Conservation (phyloP, 108 stramenopile species). For the Schizochytrium sp. region DNA sequence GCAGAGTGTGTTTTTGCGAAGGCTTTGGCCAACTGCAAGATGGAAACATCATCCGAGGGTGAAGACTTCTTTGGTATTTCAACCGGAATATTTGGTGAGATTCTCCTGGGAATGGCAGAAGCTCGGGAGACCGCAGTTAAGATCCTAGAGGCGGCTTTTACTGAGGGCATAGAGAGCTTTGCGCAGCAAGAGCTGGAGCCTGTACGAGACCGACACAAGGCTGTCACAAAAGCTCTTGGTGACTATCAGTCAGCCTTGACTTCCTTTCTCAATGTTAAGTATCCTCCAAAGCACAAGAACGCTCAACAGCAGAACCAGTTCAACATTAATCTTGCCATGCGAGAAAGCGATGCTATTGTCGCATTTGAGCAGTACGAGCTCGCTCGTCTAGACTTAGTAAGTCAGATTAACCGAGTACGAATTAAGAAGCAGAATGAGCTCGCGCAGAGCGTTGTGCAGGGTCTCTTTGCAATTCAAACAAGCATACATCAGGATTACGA, state of each 20-base stretch:
- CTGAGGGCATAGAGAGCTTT: slow-evolving; percentile 42
- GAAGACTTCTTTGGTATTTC: slow-evolving; percentile 20
- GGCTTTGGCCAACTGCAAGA: not conserved
- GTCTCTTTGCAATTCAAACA: slow-evolving; percentile 44
- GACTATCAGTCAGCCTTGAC: slow-evolving; percentile 40
- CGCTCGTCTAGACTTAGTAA: not conserved
- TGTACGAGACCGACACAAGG: not conserved
- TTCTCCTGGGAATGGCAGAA: slow-evolving; percentile 1
- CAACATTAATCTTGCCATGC: not conserved
- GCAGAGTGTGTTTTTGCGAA: slow-evolving; percentile 18
- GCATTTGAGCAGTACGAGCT: slow-evolving; percentile 58
- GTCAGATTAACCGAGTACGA: slow-evolving; percentile 21
- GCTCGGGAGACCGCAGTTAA: slow-evolving; percentile 6
- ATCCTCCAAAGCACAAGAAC: slow-evolving; percentile 29
- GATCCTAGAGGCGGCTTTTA: slow-evolving; percentile 28
- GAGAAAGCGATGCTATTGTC: slow-evolving; percentile 31
- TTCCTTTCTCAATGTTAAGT: not conserved
- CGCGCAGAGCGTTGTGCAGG: not conserved
- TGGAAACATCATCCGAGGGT: not conserved
- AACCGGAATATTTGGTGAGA: not conserved
- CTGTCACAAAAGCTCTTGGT: not conserved
- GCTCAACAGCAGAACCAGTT: slow-evolving; percentile 38
- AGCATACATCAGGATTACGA: slow-evolving; percentile 38
- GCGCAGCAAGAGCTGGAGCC: not conserved
- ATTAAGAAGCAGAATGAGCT: slow-evolving; percentile 55